Evolutionary conservation across 1,139 yeast species (phyloP), one percentile per base, ranked within the genome.

Genomic region (Protomyces inouyei): DNA sequence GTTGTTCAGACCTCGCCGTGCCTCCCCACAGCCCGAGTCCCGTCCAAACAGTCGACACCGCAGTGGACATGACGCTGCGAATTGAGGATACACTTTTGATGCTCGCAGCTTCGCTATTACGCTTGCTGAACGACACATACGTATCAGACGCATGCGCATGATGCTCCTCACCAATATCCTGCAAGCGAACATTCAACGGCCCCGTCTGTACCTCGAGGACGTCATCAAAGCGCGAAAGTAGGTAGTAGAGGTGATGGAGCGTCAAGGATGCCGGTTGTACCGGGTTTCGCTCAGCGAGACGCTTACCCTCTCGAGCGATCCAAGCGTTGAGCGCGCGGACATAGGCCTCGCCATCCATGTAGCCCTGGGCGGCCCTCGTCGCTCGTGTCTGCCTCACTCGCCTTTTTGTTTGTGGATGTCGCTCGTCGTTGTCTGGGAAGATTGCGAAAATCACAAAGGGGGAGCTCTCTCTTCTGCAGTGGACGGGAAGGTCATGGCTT

Each of bases 71-170:
- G 18, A 79, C 79, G 2, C 87, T 83, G 70, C 82, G 83, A 76
- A 85, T 83, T 46, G 87, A 83, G 57, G 83, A 81, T 67, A 85
- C 85, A 21, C 88, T 84, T 45, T 85, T 80, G 52, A 85, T 82
- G 21, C 88, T 84, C 68, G 81, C 79, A 9, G 85, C 78, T 72
- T 85, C 89, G 80, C 72, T 32, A 82, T 83, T 67, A 78, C 79
- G 70, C 76, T 79, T 67, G 80, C 85, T 81, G 65, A 78, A 78
- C 1, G 80, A 77, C 25, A 77, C 79, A 67, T 77, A 77, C 28
- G 48, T 37, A 4, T 53, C 54, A n/a, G 60, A 12, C 12, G 32
- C n/a, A 10, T 21, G 48, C 48, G 48, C 48, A 6, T 40, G 40
- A 16, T 21, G 9, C 12, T 36, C 65, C 67, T 79, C 82, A 71